phyloP scores from a whole-genome alignment of 2,329 filamentous ascomycete species.

The Phyllosticta capitalensis region DNA sequence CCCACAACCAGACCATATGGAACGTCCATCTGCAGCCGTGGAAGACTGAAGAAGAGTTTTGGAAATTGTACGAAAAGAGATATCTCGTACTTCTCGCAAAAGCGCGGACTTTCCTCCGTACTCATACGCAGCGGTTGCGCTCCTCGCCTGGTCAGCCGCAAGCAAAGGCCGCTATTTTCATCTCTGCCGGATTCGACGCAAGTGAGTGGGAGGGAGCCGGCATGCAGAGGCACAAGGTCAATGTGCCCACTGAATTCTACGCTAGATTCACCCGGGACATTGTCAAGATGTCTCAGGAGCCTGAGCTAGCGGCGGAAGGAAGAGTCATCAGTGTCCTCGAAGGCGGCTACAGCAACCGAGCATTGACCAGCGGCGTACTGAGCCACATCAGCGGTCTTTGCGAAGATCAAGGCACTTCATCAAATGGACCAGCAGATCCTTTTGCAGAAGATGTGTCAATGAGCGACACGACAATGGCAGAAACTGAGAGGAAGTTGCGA shows the following conservation, averaged over 20 bases:
- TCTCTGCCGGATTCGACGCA: slow-evolving; percentile 94
- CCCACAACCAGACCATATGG: slow-evolving; percentile 90
- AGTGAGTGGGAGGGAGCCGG: slow-evolving; percentile 86
- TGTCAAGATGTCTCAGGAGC: slow-evolving; percentile 70
- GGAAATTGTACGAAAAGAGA: slow-evolving; percentile 71
- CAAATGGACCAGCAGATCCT: neutral
- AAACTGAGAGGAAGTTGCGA: slow-evolving; percentile 19
- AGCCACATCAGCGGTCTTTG: slow-evolving; percentile 82
- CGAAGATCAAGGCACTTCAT: slow-evolving; percentile 35
- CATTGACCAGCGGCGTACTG: slow-evolving; percentile 75
- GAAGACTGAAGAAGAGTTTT: slow-evolving; percentile 77
- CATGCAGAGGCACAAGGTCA: slow-evolving; percentile 94
- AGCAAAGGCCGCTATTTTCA: slow-evolving; percentile 80
- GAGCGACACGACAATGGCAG: slow-evolving; percentile 36
- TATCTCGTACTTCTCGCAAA: slow-evolving; percentile 75
- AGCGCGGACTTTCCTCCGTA: slow-evolving; percentile 63
- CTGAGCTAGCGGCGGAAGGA: slow-evolving; percentile 67
- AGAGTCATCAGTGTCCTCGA: slow-evolving; percentile 89
- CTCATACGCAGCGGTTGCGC: slow-evolving; percentile 58
- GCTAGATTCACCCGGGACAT: slow-evolving; percentile 82
- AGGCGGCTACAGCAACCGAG: slow-evolving; percentile 90
- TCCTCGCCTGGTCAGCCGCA: slow-evolving; percentile 47
- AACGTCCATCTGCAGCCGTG: slow-evolving; percentile 89
- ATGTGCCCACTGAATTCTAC: slow-evolving; percentile 95
- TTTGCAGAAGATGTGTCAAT: slow-evolving; percentile 21